Percentiles rank a stretch among this genome's conserved stretches.
These are phyloP conservation scores for Elsinoe batatas DNA, from an alignment of 2,329 filamentous ascomycete species.

Conservation along the genomic window DNA sequence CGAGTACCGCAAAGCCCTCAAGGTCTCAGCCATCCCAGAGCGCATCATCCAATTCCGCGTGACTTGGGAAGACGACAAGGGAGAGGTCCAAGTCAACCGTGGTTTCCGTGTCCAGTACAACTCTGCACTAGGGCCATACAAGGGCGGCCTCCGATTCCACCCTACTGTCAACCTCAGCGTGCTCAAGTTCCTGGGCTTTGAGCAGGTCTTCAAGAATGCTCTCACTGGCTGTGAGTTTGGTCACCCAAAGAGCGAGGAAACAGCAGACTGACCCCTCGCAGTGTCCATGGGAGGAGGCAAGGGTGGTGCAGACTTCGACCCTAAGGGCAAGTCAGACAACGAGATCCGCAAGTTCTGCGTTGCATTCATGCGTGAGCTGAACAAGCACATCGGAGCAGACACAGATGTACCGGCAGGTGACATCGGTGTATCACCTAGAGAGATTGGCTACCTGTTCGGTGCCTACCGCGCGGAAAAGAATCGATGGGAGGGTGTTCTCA, in stretches of 20 bases:
- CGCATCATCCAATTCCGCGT: conserved; percentile 96
- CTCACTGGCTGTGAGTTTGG: conserved; percentile 70
- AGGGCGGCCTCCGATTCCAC: conserved; percentile 92
- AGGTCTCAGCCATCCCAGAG: conserved; percentile 83
- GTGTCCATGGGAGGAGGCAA: conserved; percentile 95
- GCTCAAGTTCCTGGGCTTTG: conserved; percentile 96
- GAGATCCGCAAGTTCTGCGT: conserved; percentile 97
- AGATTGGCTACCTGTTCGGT: conserved; percentile 93
- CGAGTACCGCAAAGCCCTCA: conserved; percentile 84
- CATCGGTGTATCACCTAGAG: conserved; percentile 84
- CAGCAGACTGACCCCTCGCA: conserved; percentile 25
- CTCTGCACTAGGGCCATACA: conserved; percentile 93
- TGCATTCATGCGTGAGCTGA: conserved; percentile 91
- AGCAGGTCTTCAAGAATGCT: conserved; percentile 99
- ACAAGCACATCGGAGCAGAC: conserved; percentile 90
- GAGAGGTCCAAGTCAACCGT: conserved; percentile 80
- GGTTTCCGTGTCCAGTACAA: conserved; percentile 98
- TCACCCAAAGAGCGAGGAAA: background rate
- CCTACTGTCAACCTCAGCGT: conserved; percentile 68
- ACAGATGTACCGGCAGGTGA: conserved; percentile 96
- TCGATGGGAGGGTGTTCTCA: conserved; percentile 91
- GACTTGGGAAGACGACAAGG: conserved; percentile 91
- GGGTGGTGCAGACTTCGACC: conserved; percentile 96
- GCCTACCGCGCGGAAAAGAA: conserved; percentile 82
- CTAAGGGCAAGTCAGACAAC: conserved; percentile 94